A percentile compares a stretch with the other conserved stretches of the same genome.
phyloP scores from a whole-genome alignment of 2,329 filamentous ascomycete species.

The Aspergillus sp. region DNA sequence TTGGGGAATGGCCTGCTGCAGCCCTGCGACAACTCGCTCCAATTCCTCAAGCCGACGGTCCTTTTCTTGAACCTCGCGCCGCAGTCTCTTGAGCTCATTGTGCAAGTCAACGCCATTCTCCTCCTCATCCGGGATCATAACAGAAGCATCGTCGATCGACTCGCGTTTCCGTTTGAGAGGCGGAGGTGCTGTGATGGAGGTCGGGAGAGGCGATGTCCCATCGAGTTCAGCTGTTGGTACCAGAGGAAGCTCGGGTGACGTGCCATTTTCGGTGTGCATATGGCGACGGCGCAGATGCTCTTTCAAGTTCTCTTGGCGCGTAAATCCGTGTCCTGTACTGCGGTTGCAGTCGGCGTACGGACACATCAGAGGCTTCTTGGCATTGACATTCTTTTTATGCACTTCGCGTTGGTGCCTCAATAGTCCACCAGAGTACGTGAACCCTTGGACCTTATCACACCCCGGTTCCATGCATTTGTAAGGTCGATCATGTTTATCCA shows the following conservation, averaged over 20 bases:
- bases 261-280: constrained; percentile 43
- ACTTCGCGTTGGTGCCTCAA: constrained; percentile 90
- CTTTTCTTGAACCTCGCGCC: constrained; percentile 59
- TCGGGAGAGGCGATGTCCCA: constrained; percentile 12
- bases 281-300: constrained; percentile 93
- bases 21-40: constrained; percentile 32
- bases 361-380: constrained; percentile 82
- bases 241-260: constrained; percentile 25
- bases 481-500: constrained; percentile 95
- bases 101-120: constrained; percentile 47
- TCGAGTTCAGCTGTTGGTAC: constrained; percentile 25
- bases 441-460: constrained; percentile 87
- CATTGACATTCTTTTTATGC: constrained; percentile 82
- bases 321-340: constrained; percentile 82
- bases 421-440: constrained; percentile 90
- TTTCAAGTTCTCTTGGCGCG: constrained; percentile 86
- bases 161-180: constrained; percentile 32
- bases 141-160: constrained; percentile 21
- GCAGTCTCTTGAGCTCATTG: constrained; percentile 62
- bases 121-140: constrained; percentile 27
- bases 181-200: constrained; percentile 19
- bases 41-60: constrained; percentile 39
- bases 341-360: constrained; percentile 85
- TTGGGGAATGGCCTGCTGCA: constrained; percentile 34
- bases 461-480: constrained; percentile 80